A percentile compares a stretch with the other conserved stretches of the same genome.
Conservation (phyloP, 202 grass and related monocot genomes). For the Musa balbisiana region DNA sequence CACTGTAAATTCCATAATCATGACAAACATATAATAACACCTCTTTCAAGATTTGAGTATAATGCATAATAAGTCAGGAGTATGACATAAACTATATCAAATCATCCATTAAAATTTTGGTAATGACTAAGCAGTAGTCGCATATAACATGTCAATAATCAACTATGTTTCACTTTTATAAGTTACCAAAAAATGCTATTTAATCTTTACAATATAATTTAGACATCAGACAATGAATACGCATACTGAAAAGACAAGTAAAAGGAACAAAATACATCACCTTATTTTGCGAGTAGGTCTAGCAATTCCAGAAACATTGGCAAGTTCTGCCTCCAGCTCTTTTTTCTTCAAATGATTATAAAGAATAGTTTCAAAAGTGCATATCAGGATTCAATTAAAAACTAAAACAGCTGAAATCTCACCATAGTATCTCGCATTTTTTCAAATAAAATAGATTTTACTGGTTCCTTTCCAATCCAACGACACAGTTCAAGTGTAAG, state of each 20-base stretch:
- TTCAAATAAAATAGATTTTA: slow-evolving; percentile 93
- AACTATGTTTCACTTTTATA: too few species aligned
- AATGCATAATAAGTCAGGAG: not conserved
- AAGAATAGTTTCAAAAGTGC: slow-evolving; percentile 25
- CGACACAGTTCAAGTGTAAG: slow-evolving; percentile 92
- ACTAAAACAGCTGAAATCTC: slow-evolving; percentile 26
- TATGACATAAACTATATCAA: too few species aligned
- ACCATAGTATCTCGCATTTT: slow-evolving; percentile 99
- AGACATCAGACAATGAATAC: slow-evolving; percentile 71
- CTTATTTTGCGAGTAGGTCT: slow-evolving; percentile 98
- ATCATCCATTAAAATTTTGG: too few species aligned
- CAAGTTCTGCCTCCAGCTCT: slow-evolving; percentile 89
- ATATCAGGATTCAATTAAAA: not conserved
- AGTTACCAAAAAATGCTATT: too few species aligned
- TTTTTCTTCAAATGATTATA: slow-evolving; percentile 72
- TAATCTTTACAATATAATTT: too few species aligned
- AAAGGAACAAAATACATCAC: slow-evolving; percentile 32
- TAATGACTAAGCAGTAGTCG: too few species aligned
- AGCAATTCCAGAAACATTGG: slow-evolving; percentile 69
- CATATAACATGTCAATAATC: too few species aligned
- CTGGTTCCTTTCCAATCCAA: slow-evolving; percentile 97
- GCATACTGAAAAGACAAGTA: slow-evolving; percentile 13
- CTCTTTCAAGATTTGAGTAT: not conserved
- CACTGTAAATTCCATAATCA: not conserved
- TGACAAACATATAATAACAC: not conserved